These are phyloP conservation scores for Syncephalastrum monosporum DNA, from an alignment of 371 early-diverging fungal species.

Conservation along the genomic window DNA sequence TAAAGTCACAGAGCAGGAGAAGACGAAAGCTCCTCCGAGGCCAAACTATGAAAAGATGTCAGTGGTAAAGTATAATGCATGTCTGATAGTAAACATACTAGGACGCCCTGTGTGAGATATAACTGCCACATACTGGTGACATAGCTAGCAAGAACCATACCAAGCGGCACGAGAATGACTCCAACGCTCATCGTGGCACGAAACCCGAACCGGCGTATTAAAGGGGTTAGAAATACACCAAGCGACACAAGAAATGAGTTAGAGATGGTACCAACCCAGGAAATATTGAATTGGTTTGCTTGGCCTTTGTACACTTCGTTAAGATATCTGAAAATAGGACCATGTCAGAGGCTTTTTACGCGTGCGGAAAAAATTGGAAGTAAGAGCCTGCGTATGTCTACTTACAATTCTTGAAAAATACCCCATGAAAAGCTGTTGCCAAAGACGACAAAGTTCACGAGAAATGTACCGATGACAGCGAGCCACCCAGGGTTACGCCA, in stretches of 20 bases:
- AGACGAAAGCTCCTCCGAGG: conserved; percentile 36
- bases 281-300: conserved; percentile 5
- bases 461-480: conserved; percentile 11
- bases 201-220: conserved; percentile 50
- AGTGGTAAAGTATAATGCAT: conserved; percentile 19
- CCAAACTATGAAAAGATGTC: conserved; percentile 50
- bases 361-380: background rate
- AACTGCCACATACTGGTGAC: conserved; percentile 45
- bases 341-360: too few relatives aligned
- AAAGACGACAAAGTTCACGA: conserved; percentile 18
- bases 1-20: conserved; percentile 37
- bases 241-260: conserved; percentile 8
- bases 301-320: conserved; percentile 10
- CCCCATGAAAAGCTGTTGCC: conserved; percentile 22
- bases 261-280: conserved; percentile 17
- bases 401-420: conserved; percentile 17
- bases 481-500: conserved; percentile 22
- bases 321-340: background rate
- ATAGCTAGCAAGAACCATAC: conserved; percentile 45
- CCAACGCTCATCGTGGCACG: conserved; percentile 53
- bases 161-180: conserved; percentile 20
- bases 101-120: conserved; percentile 47
- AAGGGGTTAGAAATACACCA: conserved; percentile 46
- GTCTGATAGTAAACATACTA: background rate
- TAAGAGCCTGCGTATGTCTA: background rate